Evolutionary conservation across 108 stramenopile genomes (phyloP).

Genomic region (Mediolabrus comicus): DNA sequence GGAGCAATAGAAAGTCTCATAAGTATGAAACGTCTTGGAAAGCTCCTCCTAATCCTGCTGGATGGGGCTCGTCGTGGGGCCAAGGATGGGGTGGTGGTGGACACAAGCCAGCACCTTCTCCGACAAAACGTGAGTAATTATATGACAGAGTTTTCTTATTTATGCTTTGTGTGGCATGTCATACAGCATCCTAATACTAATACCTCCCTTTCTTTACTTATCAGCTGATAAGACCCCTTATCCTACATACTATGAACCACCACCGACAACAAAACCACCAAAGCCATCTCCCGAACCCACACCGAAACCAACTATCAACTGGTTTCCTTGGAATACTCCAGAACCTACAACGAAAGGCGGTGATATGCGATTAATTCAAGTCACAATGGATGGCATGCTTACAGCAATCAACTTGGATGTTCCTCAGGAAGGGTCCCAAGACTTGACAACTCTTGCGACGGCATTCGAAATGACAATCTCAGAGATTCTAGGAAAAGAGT

Average conservation of each 20-base stretch:
- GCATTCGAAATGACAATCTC: not conserved
- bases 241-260: not conserved
- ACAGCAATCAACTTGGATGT: not conserved
- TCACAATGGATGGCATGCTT: conserved; percentile 9
- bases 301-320: not conserved
- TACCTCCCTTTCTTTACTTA: not conserved
- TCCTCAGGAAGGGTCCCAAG: not conserved
- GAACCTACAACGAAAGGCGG: not conserved
- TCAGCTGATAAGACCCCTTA: not conserved
- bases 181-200: not conserved
- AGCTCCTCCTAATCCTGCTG: not conserved
- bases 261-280: not conserved
- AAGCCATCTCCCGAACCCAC: not conserved
- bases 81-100: not conserved
- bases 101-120: not conserved
- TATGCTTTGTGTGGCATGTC: not conserved
- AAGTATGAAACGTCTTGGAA: not conserved
- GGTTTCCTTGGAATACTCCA: not conserved
- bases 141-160: not conserved
- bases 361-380: not conserved
- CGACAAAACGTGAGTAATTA: not conserved
- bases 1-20: not conserved
- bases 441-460: not conserved
- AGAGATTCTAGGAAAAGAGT: not conserved
- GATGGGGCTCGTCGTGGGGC: not conserved